Percentiles rank a stretch among this genome's conserved stretches.
phyloP scores from a whole-genome alignment of 768 basidiomycete species.

The Vishniacozyma victoriae region DNA sequence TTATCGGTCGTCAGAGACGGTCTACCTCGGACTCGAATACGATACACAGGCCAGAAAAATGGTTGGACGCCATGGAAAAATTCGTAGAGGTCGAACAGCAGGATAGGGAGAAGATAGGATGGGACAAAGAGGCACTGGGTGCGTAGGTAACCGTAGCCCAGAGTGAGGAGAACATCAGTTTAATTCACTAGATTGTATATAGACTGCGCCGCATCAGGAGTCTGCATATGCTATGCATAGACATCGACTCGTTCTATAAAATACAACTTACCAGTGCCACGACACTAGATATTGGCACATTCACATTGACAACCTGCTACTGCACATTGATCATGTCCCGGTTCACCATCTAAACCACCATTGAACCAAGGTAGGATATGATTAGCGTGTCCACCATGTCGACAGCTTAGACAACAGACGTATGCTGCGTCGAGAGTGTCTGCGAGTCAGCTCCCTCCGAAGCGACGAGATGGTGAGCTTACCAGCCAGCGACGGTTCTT shows the following conservation, averaged over 20 bases:
- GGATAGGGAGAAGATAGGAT: conserved; percentile 29
- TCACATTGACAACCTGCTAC: conserved; percentile 40
- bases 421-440: conserved; percentile 39
- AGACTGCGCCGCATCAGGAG: too few species aligned
- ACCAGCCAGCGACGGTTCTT: neutral
- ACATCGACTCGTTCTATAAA: too few species aligned
- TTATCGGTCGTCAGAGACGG: conserved; percentile 58
- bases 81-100: conserved; percentile 55
- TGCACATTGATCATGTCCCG: conserved; percentile 33
- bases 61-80: conserved; percentile 79
- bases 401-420: conserved; percentile 37
- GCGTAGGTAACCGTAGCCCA: too few species aligned
- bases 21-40: too few species aligned
- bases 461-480: neutral
- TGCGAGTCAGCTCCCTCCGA: conserved; percentile 1
- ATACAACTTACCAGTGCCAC: neutral
- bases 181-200: too few species aligned
- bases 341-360: conserved; percentile 35
- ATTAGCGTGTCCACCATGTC: conserved; percentile 41
- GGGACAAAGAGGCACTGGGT: neutral
- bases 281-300: conserved; percentile 28
- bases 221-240: too few species aligned
- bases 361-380: conserved; percentile 47
- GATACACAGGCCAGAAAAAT: conserved; percentile 63
- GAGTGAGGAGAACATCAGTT: too few species aligned